Base-by-base conservation (phyloP, 2,329 filamentous ascomycete species). In the Xylariaceae sp. region DNA sequence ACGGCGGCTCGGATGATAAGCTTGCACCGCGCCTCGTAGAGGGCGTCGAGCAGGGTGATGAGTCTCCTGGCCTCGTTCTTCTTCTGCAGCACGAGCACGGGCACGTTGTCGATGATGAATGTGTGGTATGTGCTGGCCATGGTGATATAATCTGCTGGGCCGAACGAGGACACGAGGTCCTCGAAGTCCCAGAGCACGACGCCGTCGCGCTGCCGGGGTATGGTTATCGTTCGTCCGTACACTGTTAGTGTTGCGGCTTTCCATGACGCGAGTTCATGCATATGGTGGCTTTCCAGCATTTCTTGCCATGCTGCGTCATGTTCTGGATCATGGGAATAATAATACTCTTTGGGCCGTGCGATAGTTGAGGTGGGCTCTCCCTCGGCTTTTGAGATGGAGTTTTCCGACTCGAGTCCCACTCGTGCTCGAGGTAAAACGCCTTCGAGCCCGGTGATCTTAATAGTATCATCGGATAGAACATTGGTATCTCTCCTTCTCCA, bases 1-100 rank as follows among this genome's bases (percentile, higher is more conserved):
- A 74, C 76, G 28, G 71, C 72, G 2, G 85, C 85, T 14, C 77
- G 71, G 36, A 90, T 70, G 30, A 87, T 62, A 8, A 90, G 71
- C 50, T 86, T 86, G 60, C 85, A 89, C 6, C 81, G 74, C n/a
- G 83, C 81, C 64, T 90, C 85, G 60, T 90, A 90, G 1, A 88
- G 68, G 0, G 85, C 85, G 54, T 92, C 85, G 1, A 90, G 72
- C 1, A 92, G 69, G 0, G 83, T 89, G 55, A 90, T 90, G 56
- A 92, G 80, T 9, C 86, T 74, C 4, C 85, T 71, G 1, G 86
- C 86, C 63, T 90, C 85, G 57, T 89, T 90, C 61, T 88, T 90
- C 59, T 81, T 79, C 1, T 77, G 62, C 2, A 81, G 59, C 0
- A 76, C 80, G 9, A 92, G 65, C 12, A 83, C 57, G 0, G 86